These are phyloP conservation scores for Populus hybrid DNA, from an alignment of 441 rosid genomes.

Conservation along the genomic window DNA sequence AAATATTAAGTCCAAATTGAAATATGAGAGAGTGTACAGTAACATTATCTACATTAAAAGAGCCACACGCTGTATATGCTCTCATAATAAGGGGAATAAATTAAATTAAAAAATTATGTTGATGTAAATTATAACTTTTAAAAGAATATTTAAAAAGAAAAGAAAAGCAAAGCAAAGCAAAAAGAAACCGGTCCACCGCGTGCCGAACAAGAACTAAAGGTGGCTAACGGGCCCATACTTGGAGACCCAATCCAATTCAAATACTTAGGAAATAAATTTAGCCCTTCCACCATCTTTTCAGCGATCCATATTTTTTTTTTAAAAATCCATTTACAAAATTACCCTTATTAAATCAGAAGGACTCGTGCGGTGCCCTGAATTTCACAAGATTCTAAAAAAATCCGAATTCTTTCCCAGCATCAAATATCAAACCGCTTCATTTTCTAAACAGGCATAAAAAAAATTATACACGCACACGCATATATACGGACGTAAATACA, in stretches of 20 bases:
- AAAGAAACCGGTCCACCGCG: background rate
- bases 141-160: no score
- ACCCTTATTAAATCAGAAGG: background rate
- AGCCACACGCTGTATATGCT: no score
- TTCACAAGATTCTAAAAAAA: background rate
- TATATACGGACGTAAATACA: background rate
- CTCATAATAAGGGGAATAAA: no score
- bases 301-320: background rate
- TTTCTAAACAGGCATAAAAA: background rate
- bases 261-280: background rate
- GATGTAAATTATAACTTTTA: no score
- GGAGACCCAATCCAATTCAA: background rate
- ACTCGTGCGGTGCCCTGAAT: background rate
- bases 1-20: no score
- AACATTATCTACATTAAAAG: no score
- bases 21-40: no score
- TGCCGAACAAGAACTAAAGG: background rate
- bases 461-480: background rate
- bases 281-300: background rate
- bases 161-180: background rate
- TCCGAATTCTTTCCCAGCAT: background rate
- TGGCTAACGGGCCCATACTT: background rate
- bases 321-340: background rate
- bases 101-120: no score
- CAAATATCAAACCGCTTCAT: background rate